Conservation (phyloP, 306 rosid genomes). For the Sicyos baderoa region DNA sequence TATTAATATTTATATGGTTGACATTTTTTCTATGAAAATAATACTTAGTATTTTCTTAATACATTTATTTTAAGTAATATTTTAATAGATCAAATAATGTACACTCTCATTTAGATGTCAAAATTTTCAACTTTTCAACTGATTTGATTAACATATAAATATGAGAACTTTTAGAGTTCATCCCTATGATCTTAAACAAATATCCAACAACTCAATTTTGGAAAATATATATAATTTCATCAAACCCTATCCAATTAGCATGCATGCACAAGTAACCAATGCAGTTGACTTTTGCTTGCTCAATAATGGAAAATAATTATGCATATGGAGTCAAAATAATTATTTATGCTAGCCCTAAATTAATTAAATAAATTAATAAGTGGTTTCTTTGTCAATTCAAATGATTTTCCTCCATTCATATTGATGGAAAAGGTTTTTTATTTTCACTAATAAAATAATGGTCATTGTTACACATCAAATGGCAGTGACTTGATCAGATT, state of each 20-base stretch:
- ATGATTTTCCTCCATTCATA: neutral
- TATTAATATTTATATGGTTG: too few species aligned
- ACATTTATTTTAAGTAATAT: too few species aligned
- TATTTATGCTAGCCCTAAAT: neutral
- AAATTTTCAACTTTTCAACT: neutral
- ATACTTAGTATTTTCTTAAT: too few species aligned
- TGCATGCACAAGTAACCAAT: constrained; percentile 14
- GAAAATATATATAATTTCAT: neutral
- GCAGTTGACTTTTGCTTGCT: constrained; percentile 14
- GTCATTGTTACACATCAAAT: neutral
- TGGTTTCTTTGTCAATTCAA: neutral
- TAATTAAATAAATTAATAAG: neutral
- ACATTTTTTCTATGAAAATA: too few species aligned
- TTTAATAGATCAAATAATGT: neutral
- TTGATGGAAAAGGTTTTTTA: neutral
- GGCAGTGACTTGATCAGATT: neutral
- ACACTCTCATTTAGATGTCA: neutral
- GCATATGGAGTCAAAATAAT: neutral
- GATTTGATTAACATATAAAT: neutral
- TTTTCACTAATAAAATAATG: neutral
- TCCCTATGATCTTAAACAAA: neutral
- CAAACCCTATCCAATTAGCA: constrained; percentile 12
- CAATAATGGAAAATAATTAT: constrained; percentile 13
- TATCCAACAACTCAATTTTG: neutral
- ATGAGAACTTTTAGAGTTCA: neutral